phyloP scores from a whole-genome alignment of 2,329 filamentous ascomycete genomes.

The Colletotrichum destructivum region DNA sequence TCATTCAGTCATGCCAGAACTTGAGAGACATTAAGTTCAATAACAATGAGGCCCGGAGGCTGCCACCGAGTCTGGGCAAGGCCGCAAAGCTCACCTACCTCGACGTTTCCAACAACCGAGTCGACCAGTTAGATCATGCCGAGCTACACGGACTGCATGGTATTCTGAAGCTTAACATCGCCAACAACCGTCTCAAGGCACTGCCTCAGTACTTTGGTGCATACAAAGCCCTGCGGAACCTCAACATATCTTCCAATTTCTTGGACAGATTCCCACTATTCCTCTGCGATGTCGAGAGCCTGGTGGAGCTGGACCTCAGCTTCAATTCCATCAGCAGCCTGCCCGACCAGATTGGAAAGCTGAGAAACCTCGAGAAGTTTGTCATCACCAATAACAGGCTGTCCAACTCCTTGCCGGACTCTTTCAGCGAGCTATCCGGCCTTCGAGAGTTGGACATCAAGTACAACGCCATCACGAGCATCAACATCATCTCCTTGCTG shows the following conservation, averaged over 20 bases:
- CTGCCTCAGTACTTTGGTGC: constrained; percentile 87
- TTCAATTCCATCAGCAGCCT: constrained; percentile 91
- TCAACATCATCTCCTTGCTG: constrained; percentile 87
- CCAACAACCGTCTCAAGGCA: constrained; percentile 89
- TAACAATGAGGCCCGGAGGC: constrained; percentile 90
- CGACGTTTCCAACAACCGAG: constrained; percentile 93
- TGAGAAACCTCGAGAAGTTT: constrained; percentile 89
- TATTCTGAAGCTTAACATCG: constrained; percentile 89
- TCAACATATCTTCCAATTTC: constrained; percentile 96
- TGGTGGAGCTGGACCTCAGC: constrained; percentile 95
- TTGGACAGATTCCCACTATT: constrained; percentile 88
- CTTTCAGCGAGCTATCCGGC: constrained; percentile 80
- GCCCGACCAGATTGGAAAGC: constrained; percentile 82
- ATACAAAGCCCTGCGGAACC: constrained; percentile 83
- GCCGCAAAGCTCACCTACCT: constrained; percentile 88
- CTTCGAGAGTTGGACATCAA: constrained; percentile 94
- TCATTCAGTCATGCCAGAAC: constrained; percentile 93
- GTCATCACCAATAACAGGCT: constrained; percentile 96
- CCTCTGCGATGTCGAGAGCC: constrained; percentile 83
- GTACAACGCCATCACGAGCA: constrained; percentile 90
- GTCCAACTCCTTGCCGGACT: constrained; percentile 79
- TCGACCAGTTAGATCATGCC: constrained; percentile 89
- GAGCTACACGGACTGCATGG: constrained; percentile 82
- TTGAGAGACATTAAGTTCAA: constrained; percentile 96
- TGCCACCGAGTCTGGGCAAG: constrained; percentile 87